Evolutionary conservation across 257 asterid species (phyloP).

Genomic region (Ballota nigra): DNA sequence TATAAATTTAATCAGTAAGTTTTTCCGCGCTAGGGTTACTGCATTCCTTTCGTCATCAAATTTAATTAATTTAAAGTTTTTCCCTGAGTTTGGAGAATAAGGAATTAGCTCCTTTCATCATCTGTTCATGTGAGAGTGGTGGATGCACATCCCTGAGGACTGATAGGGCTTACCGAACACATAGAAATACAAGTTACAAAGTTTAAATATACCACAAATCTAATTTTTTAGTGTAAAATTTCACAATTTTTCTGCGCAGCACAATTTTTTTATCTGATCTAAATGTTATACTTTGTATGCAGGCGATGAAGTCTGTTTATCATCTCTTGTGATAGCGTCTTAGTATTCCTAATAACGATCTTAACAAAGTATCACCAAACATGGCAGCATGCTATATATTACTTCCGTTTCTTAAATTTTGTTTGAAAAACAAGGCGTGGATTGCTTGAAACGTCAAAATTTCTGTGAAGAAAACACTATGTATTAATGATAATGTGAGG

Average conservation of each 20-base stretch:
- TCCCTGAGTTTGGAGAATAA: neutral
- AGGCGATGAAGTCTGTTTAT: neutral
- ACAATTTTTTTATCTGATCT: neutral
- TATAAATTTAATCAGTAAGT: neutral
- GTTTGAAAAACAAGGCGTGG: neutral
- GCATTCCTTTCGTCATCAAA: slow-evolving; percentile 1
- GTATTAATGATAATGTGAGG: neutral
- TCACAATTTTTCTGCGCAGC: neutral
- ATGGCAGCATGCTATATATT: neutral
- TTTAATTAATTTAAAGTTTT: neutral
- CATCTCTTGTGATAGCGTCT: neutral
- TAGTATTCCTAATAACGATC: neutral
- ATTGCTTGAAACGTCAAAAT: neutral
- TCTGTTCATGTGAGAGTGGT: neutral
- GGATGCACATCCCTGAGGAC: neutral
- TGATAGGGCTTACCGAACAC: neutral
- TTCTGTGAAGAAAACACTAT: neutral
- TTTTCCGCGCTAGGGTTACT: neutral
- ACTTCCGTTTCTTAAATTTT: neutral
- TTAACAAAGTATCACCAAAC: neutral
- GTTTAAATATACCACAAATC: neutral
- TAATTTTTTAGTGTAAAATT: neutral
- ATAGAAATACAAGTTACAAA: no score
- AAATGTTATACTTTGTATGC: neutral
- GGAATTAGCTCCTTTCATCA: neutral